Base-by-base conservation (phyloP, 1,284 basidiomycete genomes). In the Dichomitus squalens region DNA sequence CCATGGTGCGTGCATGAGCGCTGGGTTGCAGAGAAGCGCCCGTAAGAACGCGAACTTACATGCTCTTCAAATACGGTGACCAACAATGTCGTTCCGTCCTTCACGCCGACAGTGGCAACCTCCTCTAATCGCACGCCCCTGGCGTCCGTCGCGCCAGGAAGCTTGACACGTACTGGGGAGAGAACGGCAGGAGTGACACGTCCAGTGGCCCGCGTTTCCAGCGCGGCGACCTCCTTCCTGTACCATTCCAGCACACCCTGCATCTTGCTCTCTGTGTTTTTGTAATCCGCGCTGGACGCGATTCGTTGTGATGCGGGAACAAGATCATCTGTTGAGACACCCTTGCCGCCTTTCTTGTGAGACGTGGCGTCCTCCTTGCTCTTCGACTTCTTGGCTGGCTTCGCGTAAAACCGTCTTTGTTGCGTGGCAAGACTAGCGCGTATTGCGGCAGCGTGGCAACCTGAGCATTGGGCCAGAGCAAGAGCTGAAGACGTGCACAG, bases 1-100 rank as follows among this genome's bases (percentile, higher is more conserved):
- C 77, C 49, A 58, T 54, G 35, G 16, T 33, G 31, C 35, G 16
- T 3, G 43, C 4, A 12, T 12, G 8, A 21, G n/a, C 18, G 7
- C n/a, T 47, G 11, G 20, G n/a, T n/a, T 29, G 8, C 18, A 27
- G 18, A 33, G 9, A 12, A 4, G 35, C 35, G 18, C 3, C 12
- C n/a, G 5, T 23, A 12, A 8, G 35, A 36, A 11, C 18, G 1
- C 21, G 8, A n/a, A 76, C 83, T 75, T 69, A 90, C 88, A 70
- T 82, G 75, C 69, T 90, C 87, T 52, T 92, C 87, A 64, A 90
- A 92, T 31, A 89, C 76, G 1, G 88, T 91, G 12, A 93, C 77
- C 21, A 92, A 63, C 55, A 93, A 71, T 52, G 81, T 80, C 9
- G 86, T 82, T 0, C 91, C 90, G 53, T 93, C 89, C 58, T 86